Conservation (phyloP, 164 flowering plant species). For the Tinospora cordifolia region DNA sequence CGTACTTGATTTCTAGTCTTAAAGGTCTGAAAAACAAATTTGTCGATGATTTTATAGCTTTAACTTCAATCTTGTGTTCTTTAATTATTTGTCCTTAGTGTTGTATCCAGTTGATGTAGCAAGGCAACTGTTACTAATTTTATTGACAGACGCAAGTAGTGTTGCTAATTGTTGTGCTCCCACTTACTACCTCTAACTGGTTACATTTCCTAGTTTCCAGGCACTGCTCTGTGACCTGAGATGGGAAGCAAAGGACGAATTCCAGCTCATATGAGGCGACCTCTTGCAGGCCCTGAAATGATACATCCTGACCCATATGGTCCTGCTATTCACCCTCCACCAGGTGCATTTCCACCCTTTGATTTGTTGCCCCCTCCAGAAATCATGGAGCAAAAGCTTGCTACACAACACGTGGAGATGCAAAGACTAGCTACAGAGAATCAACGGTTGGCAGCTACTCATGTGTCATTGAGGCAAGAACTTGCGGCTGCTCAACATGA, state of each 20-base stretch:
- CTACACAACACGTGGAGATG: slow-evolving; percentile 73
- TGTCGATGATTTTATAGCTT: neutral
- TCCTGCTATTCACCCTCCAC: slow-evolving; percentile 47
- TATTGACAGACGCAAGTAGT: too few species aligned
- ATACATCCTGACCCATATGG: slow-evolving; percentile 63
- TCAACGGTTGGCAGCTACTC: slow-evolving; percentile 87
- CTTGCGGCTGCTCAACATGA: slow-evolving; percentile 86
- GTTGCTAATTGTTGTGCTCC: neutral
- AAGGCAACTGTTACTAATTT: neutral
- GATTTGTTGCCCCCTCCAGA: slow-evolving; percentile 74
- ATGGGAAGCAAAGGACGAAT: slow-evolving; percentile 86
- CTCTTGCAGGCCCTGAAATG: slow-evolving; percentile 56
- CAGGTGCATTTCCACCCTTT: slow-evolving; percentile 46
- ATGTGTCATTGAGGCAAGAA: slow-evolving; percentile 71
- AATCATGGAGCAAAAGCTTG: slow-evolving; percentile 80
- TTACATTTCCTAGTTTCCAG: neutral
- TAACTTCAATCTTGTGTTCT: neutral
- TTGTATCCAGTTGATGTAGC: neutral
- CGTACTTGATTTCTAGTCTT: neutral
- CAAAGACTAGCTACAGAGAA: slow-evolving; percentile 76
- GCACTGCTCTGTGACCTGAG: slow-evolving; percentile 5
- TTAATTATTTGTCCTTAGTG: too few species aligned
- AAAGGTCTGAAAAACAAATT: neutral
- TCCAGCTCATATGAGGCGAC: slow-evolving; percentile 57
- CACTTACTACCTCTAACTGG: neutral